Conservation (phyloP, 305 asterid species). For the Salvia sclarea region DNA sequence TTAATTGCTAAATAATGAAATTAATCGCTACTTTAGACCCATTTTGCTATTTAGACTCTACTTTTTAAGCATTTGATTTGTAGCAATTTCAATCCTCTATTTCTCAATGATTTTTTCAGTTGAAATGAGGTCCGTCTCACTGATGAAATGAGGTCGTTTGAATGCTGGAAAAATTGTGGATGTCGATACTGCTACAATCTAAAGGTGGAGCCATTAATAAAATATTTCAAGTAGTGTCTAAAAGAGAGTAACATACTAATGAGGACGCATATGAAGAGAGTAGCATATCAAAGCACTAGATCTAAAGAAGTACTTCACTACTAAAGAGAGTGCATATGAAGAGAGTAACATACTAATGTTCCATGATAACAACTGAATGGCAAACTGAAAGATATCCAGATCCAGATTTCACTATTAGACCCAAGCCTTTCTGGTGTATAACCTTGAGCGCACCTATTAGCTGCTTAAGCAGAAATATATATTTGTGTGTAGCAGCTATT, state of each 20-base stretch:
- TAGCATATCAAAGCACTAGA: neutral
- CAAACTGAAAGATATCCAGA: conserved; percentile 1
- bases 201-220: no score
- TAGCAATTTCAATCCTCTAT: neutral
- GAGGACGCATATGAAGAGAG: neutral
- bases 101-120: neutral
- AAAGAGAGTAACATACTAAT: neutral
- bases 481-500: neutral
- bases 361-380: neutral
- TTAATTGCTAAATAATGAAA: no score
- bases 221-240: no score
- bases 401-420: neutral
- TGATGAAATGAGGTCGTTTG: neutral
- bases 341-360: neutral
- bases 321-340: neutral
- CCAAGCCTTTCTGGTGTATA: neutral
- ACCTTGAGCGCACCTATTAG: conserved; percentile 14
- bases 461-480: conserved; percentile 20
- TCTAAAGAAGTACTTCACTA: neutral
- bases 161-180: no score
- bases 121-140: neutral
- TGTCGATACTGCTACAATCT: no score
- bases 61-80: neutral
- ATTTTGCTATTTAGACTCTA: no score
- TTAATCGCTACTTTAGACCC: neutral